Evolutionary conservation across 1,284 basidiomycete genomes (phyloP), one percentile per base, ranked within the genome.

Genomic region (Trametes versicolor): DNA sequence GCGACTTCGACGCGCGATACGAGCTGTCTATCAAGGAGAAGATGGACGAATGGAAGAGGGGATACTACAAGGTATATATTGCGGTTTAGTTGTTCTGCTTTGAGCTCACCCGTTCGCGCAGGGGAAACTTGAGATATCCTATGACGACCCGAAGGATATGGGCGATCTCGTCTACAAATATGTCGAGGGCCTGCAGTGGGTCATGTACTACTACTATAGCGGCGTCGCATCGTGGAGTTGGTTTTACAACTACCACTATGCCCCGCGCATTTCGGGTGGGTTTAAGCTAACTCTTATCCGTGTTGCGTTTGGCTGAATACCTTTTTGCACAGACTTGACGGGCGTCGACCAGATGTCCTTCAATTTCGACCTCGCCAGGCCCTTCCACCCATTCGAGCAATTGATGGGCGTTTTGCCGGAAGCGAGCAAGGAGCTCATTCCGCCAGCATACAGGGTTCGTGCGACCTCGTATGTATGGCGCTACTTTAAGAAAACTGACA

Each of bases 231-330:
- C 95, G 6, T 99, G 97, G 97, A 89, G 95, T 29, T 99, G 98
- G 98, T 99, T 98, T 83, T 99, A 99, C 81, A 84, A 97, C 76
- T 99, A 98, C 77, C 97, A 99, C 78, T 99, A 98, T 78, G 93
- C 97, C 0, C 97, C 96, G 17, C 88, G 95, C 57, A 97, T 98
- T 68, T 95, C 94, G 47, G 96, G 95, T 95, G 70, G 64, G 85
- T 74, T 13, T 25, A 4, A 60, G 52, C 6, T 10, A 29, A 43
- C 47, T 2, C 36, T 23, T 39, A 27, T n/a, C 6, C 29, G 72
- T 23, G 7, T 10, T 25, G 7, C 23, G 23, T 3, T 9, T 21
- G 12, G 23, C 45, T 23, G 45, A 48, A 7, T 12, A 19, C 8
- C 13, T 54, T 43, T 52, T 23, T 9, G 17, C 34, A 15, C 27